Percentiles rank a stretch among this genome's conserved stretches.
phyloP scores from a whole-genome alignment of 164 flowering plant species.

The Stephania japonica region DNA sequence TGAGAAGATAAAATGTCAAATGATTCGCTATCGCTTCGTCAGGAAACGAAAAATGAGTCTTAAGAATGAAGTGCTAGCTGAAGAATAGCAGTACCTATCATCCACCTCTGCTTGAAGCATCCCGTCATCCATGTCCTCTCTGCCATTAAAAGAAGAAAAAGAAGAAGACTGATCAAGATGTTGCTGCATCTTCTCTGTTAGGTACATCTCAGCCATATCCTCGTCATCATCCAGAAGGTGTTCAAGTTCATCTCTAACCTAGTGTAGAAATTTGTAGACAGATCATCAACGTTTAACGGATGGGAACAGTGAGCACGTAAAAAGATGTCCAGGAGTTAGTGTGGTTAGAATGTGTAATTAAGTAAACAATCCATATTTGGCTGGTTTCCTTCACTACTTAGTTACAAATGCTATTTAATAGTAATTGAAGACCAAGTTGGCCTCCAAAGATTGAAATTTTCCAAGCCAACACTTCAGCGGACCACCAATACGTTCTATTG shows the following conservation, averaged over 20 bases:
- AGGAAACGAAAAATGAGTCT: background rate
- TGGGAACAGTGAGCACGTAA: background rate
- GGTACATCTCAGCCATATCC: constrained; percentile 73
- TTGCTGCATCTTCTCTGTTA: constrained; percentile 30
- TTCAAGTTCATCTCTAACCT: constrained; percentile 61
- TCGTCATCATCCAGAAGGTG: constrained; percentile 59
- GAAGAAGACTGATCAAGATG: constrained; percentile 22
- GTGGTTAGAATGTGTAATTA: background rate
- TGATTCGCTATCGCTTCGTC: background rate
- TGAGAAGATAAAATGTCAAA: background rate
- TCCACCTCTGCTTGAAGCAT: constrained; percentile 35
- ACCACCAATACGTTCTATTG: background rate
- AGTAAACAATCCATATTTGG: too few species aligned
- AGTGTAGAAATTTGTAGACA: background rate
- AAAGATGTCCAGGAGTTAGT: background rate
- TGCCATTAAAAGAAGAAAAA: constrained; percentile 44
- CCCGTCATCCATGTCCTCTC: constrained; percentile 40
- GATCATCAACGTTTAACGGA: background rate
- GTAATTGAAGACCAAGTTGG: background rate
- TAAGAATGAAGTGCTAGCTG: background rate
- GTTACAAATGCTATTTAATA: too few species aligned
- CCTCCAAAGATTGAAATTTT: background rate
- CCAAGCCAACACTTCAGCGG: background rate
- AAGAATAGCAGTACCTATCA: constrained; percentile 39
- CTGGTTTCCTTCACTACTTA: too few species aligned